Evolutionary conservation across 768 basidiomycete species (phyloP), one percentile per base, ranked within the genome.

Genomic region (Cyclocybe cylindracea): DNA sequence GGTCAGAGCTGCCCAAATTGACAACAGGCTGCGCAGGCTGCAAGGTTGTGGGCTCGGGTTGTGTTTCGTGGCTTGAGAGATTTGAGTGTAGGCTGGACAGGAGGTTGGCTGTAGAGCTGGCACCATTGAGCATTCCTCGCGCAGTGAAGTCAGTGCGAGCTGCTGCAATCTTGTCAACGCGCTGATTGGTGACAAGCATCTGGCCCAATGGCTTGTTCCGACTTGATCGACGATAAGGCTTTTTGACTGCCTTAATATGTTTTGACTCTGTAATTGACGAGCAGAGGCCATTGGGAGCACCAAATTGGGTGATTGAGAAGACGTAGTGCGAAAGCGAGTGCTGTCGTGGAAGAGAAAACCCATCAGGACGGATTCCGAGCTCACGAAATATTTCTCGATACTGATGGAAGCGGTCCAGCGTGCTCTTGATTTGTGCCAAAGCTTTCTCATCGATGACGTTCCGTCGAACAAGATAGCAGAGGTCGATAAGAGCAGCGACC

Each of bases 171-270:
- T 72, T 70, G 46, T 73, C 66, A 1, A 70, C 50, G 0, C 50
- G 48, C 16, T 66, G 60, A 33, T 69, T 73, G 29, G 59, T 66
- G 0, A 62, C 14, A 0, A 72, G 63, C 56, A 74, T 74, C 36
- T 73, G 68, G 1, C 54, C 43, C 1, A 74, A 60, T 0, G 70
- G 60, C 4, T 64, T 41, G n/a, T 58, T 58, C 2, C 48, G 14
- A 46, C 58, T 73, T 0, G 69, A 71, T 0, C 53, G 50, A 1
- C 57, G 47, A 45, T 64, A 74, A 1, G 69, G 72, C 35, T 70
- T 39, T 45, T 74, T 74, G 3, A 75, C 67, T 4, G 66, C 69
- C 7, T 61, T 66, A 43, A 72, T 70, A 35, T 71, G 72, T 18
- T 66, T 69, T 0, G 61, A 62, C 18, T 75, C 70, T 0, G 65